Conservation (phyloP, 768 basidiomycete species). For the Lactifluus pinguis region DNA sequence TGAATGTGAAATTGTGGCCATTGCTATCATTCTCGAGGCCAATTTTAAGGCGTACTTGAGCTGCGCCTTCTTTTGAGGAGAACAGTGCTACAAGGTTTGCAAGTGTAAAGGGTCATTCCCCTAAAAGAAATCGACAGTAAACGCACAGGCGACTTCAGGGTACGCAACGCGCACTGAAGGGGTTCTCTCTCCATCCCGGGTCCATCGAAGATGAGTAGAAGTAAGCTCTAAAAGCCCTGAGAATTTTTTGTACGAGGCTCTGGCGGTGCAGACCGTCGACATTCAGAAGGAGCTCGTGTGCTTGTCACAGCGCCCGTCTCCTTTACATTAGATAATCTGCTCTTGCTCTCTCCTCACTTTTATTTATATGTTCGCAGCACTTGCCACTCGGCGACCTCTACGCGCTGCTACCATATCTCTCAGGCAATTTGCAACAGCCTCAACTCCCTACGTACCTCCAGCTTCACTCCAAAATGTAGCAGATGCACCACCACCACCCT, state of each 20-base stretch:
- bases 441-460: conserved; percentile 24
- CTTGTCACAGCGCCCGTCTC: background rate
- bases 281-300: conserved; percentile 13
- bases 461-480: conserved; percentile 22
- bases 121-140: conserved; percentile 16
- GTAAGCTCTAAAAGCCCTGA: conserved; percentile 69
- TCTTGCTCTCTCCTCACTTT: background rate
- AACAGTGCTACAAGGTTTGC: conserved; percentile 49
- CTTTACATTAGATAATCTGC: conserved; percentile 12
- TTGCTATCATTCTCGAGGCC: conserved; percentile 58
- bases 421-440: conserved; percentile 20
- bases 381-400: conserved; percentile 1
- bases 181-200: conserved; percentile 57
- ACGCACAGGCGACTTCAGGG: conserved; percentile 48
- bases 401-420: background rate
- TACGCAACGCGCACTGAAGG: conserved; percentile 57
- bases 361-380: conserved; percentile 1
- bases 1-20: conserved; percentile 79
- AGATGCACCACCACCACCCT: background rate
- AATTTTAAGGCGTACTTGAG: conserved; percentile 73
- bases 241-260: conserved; percentile 79
- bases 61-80: conserved; percentile 75
- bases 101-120: background rate
- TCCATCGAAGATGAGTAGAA: conserved; percentile 68
- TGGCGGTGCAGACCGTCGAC: conserved; percentile 36